Evolutionary conservation across 768 basidiomycete species (phyloP).

Genomic region (Exidia glandulosa): DNA sequence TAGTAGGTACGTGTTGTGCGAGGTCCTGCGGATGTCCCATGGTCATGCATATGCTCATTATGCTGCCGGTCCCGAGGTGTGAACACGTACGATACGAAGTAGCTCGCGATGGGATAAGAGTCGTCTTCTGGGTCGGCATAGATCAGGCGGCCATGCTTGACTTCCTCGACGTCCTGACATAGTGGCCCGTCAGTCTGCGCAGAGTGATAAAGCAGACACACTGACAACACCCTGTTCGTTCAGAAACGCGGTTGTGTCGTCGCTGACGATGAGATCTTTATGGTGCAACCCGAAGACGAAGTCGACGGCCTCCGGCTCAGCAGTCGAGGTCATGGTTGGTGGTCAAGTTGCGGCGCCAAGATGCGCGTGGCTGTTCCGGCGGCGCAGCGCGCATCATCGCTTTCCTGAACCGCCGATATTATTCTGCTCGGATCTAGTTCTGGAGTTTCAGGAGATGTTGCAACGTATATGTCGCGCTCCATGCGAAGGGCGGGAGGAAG

Average conservation of each 20-base stretch:
- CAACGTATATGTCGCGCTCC: no score
- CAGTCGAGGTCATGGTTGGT: background rate
- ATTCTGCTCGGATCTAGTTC: no score
- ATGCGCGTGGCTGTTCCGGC: no score
- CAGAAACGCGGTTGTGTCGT: background rate
- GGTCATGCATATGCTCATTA: background rate
- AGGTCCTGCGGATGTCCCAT: slow-evolving; percentile 42
- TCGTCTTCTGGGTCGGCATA: slow-evolving; percentile 23
- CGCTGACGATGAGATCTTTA: background rate
- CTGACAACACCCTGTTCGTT: background rate
- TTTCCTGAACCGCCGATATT: no score
- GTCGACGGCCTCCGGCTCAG: background rate
- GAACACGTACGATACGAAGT: slow-evolving; percentile 44
- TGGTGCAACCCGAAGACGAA: background rate
- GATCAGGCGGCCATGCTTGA: background rate
- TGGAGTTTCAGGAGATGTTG: no score
- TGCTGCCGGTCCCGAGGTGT: no score
- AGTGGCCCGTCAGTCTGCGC: background rate
- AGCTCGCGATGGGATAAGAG: slow-evolving; percentile 38
- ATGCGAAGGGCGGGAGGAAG: no score
- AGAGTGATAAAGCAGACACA: background rate
- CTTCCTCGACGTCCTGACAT: background rate
- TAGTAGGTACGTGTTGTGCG: slow-evolving; percentile 58
- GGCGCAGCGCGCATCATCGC: no score
- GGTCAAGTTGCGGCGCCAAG: no score